Evolutionary conservation across 371 early-diverging fungal genomes (phyloP), one percentile per base, ranked within the genome.

Genomic region (Blyttiomyces sp.): DNA sequence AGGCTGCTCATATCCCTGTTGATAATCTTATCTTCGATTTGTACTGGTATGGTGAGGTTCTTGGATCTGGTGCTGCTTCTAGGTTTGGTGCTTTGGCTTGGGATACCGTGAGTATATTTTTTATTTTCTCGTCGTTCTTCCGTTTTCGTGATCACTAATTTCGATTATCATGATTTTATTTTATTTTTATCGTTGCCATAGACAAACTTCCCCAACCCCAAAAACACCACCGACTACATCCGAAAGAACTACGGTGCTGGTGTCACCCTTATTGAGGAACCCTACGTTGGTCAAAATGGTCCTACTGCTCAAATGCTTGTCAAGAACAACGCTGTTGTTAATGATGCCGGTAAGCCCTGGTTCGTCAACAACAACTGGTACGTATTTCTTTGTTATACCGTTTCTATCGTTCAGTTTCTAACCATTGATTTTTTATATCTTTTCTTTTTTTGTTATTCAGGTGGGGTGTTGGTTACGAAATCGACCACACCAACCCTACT

Each of bases 21-120:
- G 63, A 63, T 43, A 51, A 39, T 28, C 39, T 63, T n/a, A 39
- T 63, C 27, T 49, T 57, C 21, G 63, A 63, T 43, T 31, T 63
- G 4, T 49, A 42, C 39, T 63, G 63, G 63, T 63, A 42, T 31
- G 49, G 50, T 16, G 63, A 48, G 0, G 30, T 28, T 31, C 31
- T 31, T 7, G 58, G 45, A 4, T 21, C 27, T 11, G 48, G 28
- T 2, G 44, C 17, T n/a, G 55, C 23, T 23, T 26, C 43, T 23
- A 30, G 11, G 33, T 53, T 63, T 28, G 63, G 63, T 5, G 24
- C n/a, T 7, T 34, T 63, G 17, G 57, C 49, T 44, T 63, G 63
- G 63, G 52, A 63, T 32, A 23, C n/a, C n/a, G n/a, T n/a, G n/a
- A n/a, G n/a, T n/a, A n/a, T n/a, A n/a, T n/a, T n/a, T n/a, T n/a